Percentiles rank a stretch among this genome's conserved stretches.
Evolutionary conservation across 1,284 basidiomycete species (phyloP).

Genomic region (Apiotrichum sp.): DNA sequence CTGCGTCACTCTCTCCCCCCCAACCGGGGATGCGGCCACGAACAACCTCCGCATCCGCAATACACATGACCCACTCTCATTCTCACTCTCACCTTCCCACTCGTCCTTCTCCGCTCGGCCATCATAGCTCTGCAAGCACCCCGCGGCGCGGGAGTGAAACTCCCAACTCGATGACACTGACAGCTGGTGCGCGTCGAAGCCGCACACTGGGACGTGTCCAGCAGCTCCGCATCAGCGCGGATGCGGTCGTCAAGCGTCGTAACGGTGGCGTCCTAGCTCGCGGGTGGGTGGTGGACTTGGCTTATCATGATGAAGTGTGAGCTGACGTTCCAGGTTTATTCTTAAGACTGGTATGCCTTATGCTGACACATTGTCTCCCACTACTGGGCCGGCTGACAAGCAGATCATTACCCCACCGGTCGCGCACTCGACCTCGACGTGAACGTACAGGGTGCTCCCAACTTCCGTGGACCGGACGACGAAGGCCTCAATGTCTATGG

Average conservation of each 20-base stretch:
- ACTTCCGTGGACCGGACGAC: conserved; percentile 76
- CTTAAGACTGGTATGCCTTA: conserved; percentile 65
- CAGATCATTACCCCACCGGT: conserved; percentile 76
- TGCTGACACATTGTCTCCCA: background rate
- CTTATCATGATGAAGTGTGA: too few species aligned
- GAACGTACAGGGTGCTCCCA: conserved; percentile 84
- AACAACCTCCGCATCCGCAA: background rate
- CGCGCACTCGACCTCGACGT: conserved; percentile 85
- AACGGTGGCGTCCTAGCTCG: conserved; percentile 80
- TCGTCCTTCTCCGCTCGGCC: background rate
- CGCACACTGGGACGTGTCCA: conserved; percentile 30
- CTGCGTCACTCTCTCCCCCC: too few species aligned
- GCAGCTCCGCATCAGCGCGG: conserved; percentile 34
- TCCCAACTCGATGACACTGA: background rate
- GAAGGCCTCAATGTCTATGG: conserved; percentile 83
- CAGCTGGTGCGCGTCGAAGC: background rate
- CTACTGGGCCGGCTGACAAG: background rate
- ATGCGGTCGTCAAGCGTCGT: conserved; percentile 72
- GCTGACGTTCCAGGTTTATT: conserved; percentile 55
- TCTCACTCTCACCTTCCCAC: background rate
- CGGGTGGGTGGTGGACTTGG: conserved; percentile 44
- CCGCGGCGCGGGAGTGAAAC: conserved; percentile 1
- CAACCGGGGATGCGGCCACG: too few species aligned
- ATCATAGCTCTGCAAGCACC: background rate
- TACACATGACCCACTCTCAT: background rate